Evolutionary conservation across 2,329 filamentous ascomycete species (phyloP), one percentile per base, ranked within the genome.

Genomic region (Epicoccum sorghinum): DNA sequence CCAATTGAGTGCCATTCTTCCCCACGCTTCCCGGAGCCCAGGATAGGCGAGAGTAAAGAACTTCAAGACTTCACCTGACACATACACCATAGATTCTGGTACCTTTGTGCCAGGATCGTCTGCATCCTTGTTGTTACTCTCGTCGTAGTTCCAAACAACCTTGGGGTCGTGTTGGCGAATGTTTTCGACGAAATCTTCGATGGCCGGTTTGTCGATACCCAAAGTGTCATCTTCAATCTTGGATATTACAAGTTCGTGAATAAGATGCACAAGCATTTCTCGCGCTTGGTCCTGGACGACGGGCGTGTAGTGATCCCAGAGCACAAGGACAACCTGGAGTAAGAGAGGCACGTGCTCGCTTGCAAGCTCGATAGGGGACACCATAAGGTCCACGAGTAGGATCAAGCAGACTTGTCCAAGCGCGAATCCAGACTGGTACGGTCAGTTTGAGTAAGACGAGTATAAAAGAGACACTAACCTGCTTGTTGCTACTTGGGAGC

Each of bases 241-340:
- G 1, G 86, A 87, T 25, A 97, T 92, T 33, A 99, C 91, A 6
- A 98, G 82, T 73, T 98, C 95, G 66, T 99, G 95, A 41, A 99
- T 96, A 14, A 99, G 83, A 78, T 99, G 95, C 2, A 99, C 93
- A 13, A 99, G 84, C 93, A 99, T 96, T 75, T 99, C 95, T 43
- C 93, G 87, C 27, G 96, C 93, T 74, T 99, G 93, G 63, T 98
- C 95, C 73, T 98, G 93, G 1, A 99, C 95, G 9, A 97, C 84
- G 3, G 91, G 87, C 1, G 91, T 96, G 68, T 99, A 97, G 68
- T 98, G 93, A 72, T 99, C 96, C 95, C 95, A 99, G 1, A 98
- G 83, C 3, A 98, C 91, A 10, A 93, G 88, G 4, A 97, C 88
- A 7, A 96, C 90, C 73, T 99, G 95, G 12, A 99, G 79, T 18